Conservation (phyloP, 2,329 filamentous ascomycete species). For the Diaporthe aspalathi region DNA sequence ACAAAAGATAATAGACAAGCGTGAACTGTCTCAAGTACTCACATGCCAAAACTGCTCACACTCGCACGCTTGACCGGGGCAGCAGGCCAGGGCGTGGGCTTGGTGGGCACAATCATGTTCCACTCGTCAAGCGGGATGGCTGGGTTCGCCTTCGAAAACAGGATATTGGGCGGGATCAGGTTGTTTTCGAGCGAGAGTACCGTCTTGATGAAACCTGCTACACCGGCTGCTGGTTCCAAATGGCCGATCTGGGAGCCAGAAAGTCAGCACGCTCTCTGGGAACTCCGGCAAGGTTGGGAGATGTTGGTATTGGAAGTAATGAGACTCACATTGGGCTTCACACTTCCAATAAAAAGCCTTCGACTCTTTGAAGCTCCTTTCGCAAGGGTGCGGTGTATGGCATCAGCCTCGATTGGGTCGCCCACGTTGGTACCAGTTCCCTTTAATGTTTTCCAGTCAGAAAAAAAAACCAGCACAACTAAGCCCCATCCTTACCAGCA, state of each 20-base stretch:
- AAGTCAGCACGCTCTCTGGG: too few species aligned
- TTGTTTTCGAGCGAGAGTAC: conserved; percentile 54
- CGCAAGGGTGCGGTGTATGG: conserved; percentile 38
- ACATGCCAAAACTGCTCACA: conserved; percentile 31
- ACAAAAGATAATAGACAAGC: too few species aligned
- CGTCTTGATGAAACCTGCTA: conserved; percentile 57
- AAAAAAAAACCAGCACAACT: too few species aligned
- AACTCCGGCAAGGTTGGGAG: too few species aligned
- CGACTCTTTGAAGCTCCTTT: conserved; percentile 7
- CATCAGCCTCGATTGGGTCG: conserved; percentile 51
- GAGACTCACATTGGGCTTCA: conserved; percentile 53
- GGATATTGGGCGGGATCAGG: conserved; percentile 54
- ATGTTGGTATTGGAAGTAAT: too few species aligned
- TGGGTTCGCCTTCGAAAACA: conserved; percentile 44
- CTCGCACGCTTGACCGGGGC: conserved; percentile 30
- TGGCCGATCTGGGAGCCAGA: too few species aligned
- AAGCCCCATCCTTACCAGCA: too few species aligned
- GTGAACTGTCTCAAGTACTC: too few species aligned
- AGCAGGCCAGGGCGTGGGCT: conserved; percentile 31
- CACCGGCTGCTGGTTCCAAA: conserved; percentile 55
- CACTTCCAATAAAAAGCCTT: conserved; percentile 46
- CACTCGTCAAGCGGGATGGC: conserved; percentile 31
- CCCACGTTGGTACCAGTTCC: conserved; percentile 51
- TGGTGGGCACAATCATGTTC: conserved; percentile 32
- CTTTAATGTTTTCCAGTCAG: too few species aligned